phyloP scores from a whole-genome alignment of 768 basidiomycete species.

The Lentinula aciculospora region DNA sequence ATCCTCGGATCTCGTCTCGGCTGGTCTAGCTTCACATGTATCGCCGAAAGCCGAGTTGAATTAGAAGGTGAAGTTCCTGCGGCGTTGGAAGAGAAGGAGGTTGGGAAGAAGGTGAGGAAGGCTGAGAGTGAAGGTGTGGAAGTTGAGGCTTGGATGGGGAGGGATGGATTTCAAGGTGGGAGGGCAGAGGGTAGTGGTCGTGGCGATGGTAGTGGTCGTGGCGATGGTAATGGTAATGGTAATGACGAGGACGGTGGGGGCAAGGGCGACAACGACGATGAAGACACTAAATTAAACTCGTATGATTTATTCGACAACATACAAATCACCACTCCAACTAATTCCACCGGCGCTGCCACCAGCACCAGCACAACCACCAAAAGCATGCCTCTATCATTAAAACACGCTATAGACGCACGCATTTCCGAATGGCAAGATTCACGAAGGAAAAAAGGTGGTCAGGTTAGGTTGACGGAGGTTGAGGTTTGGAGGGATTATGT shows the following conservation, averaged over 20 bases:
- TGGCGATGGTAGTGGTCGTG: too few relatives aligned
- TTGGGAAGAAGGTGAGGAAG: background rate
- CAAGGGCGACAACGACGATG: background rate
- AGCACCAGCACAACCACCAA: background rate
- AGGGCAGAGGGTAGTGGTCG: background rate
- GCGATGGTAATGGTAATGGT: too few relatives aligned
- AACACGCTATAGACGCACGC: background rate
- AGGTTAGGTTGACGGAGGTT: slow-evolving; percentile 4
- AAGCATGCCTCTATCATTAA: background rate
- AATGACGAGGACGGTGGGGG: background rate
- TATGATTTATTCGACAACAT: background rate
- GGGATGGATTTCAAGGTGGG: background rate
- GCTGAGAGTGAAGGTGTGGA: background rate
- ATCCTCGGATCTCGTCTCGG: background rate
- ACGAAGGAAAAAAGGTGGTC: background rate
- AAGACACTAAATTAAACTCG: background rate
- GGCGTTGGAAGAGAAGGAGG: background rate
- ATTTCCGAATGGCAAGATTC: background rate
- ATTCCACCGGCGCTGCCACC: background rate
- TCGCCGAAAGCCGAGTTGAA: slow-evolving; percentile 1
- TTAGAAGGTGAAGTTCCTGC: background rate
- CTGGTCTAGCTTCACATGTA: background rate
- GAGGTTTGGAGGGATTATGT: background rate
- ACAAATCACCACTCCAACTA: too few relatives aligned
- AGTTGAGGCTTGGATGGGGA: background rate